Base-by-base conservation (phyloP, 805 yeast genomes). In the Lipomyces lipofer region DNA sequence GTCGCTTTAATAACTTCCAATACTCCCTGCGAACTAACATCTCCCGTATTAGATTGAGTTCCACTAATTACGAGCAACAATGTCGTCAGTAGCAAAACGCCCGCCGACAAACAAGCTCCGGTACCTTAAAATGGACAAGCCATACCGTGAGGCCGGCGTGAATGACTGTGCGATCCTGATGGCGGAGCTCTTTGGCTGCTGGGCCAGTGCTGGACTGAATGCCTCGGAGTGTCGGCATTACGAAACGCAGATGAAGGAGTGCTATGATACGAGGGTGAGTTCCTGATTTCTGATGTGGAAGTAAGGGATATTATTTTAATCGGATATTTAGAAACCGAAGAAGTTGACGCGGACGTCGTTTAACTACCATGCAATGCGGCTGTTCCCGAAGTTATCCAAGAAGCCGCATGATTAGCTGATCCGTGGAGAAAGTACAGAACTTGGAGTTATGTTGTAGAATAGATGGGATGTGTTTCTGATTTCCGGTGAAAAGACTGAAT, bases 281-380 rank as follows among this genome's bases (percentile, higher is more conserved):
- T 24, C 27, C 39, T 42, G 24, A 12, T 1, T 35, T 8, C 9
- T 39, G 40, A 4, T 8, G 27, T 13, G 24, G 1, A 7, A n/a
- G 39, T n/a, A n/a, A n/a, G n/a, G n/a, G n/a, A n/a, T n/a, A n/a
- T n/a, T n/a, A n/a, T n/a, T n/a, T n/a, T n/a, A n/a, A n/a, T n/a
- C n/a, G n/a, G n/a, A n/a, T n/a, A n/a, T n/a, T n/a, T 22, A 47
- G 54, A 51, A 50, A 55, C 19, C 15, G 19, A 15, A 27, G 24
- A 42, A 30, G 13, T 25, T 28, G 9, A 32, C 25, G 21, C 27
- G 43, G 39, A 42, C 64, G 12, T 47, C 64, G 21, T 56, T 56
- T 43, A 62, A 62, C 22, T 56, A 48, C 46, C 65, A 62, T 30
- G 64, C 64, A 10, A 43, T 43, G 12, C 52, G 65, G 19, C 19